Base-by-base conservation (phyloP, 2,329 filamentous ascomycete genomes). In the Nectriaceae sp. region DNA sequence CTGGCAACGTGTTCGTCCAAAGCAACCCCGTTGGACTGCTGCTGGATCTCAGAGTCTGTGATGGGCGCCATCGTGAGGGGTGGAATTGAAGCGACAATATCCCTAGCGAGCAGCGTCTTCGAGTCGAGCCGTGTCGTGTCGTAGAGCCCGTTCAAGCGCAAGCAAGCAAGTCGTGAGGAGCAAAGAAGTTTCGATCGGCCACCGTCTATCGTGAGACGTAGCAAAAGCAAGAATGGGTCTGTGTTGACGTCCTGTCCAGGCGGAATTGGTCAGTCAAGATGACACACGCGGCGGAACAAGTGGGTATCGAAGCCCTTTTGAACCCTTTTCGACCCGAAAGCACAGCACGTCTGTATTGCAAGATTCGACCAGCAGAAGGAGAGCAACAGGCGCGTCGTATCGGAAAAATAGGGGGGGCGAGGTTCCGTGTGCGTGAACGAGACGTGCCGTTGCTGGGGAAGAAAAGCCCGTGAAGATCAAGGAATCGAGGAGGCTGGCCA, bases 11-110 rank as follows among this genome's bases (percentile, higher is more conserved):
- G 67, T 8, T 72, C 65, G 50, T 52, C 56, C 36, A 55, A 56
- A 22, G 60, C 47, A 52, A 61, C 63, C 47, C 70, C 68, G 44
- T 62, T 63, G 49, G 61, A 61, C 44, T 64, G 64, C 45, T 62
- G 57, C 31, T 67, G 64, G 44, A 62, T 57, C 50, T 70, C 68
- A 15, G 44, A 18, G 16, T 61, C 58, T 5, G 44, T 35, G 55
- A 71, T 65, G 48, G 66, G 67, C 47, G 65, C 62, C 71, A 73
- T 73, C 40, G 35, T 71, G 56, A 57, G 50, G 48, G 42, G 49
- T 35, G 36, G 13, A 29, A 13, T 13, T 29, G 24, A 6, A 29
- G 24, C 24, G 13, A 29, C 24, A 29, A 29, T 29, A n/a, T n/a
- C n/a, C n/a, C n/a, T n/a, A n/a, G n/a, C n/a, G n/a, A n/a, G n/a